Conservation (phyloP, 2,329 filamentous ascomycete species). For the Neopestalotiopsis sp. region DNA sequence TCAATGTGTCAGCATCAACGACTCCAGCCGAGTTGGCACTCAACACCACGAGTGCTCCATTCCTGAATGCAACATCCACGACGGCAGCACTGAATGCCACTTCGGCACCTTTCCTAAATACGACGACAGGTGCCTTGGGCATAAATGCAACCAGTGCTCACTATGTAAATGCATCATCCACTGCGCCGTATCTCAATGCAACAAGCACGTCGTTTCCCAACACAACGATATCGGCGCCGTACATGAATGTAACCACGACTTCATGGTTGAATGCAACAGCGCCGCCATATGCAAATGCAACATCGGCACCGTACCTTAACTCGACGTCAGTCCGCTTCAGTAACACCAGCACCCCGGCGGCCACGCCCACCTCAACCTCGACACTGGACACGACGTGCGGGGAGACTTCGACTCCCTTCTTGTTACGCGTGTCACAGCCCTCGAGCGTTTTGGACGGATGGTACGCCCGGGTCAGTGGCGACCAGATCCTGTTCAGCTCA, state of each 20-base stretch:
- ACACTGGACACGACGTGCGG: constrained; percentile 30
- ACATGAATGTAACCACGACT: constrained; percentile 20
- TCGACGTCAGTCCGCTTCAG: constrained; percentile 16
- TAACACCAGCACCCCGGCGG: constrained; percentile 18
- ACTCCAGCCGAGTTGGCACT: background rate
- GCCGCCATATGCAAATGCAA: constrained; percentile 21
- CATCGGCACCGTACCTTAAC: constrained; percentile 19
- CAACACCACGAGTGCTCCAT: constrained; percentile 9
- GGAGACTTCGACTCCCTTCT: constrained; percentile 30
- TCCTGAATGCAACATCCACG: constrained; percentile 6
- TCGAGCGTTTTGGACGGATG: constrained; percentile 35
- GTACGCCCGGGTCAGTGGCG: constrained; percentile 34
- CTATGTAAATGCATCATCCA: constrained; percentile 11
- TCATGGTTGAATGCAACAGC: constrained; percentile 15
- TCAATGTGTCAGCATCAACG: background rate
- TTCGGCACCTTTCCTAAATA: background rate
- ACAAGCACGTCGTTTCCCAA: constrained; percentile 14
- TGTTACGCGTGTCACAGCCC: constrained; percentile 32
- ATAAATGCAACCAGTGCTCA: constrained; percentile 10
- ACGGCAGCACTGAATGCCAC: background rate
- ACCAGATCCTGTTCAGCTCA: constrained; percentile 32
- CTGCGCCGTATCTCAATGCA: constrained; percentile 5
- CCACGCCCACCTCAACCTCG: constrained; percentile 19
- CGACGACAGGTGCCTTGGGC: background rate
- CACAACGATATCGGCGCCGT: constrained; percentile 19